Evolutionary conservation across 1,284 basidiomycete species (phyloP), one percentile per base, ranked within the genome.

Genomic region (Sporisorium exsertum): DNA sequence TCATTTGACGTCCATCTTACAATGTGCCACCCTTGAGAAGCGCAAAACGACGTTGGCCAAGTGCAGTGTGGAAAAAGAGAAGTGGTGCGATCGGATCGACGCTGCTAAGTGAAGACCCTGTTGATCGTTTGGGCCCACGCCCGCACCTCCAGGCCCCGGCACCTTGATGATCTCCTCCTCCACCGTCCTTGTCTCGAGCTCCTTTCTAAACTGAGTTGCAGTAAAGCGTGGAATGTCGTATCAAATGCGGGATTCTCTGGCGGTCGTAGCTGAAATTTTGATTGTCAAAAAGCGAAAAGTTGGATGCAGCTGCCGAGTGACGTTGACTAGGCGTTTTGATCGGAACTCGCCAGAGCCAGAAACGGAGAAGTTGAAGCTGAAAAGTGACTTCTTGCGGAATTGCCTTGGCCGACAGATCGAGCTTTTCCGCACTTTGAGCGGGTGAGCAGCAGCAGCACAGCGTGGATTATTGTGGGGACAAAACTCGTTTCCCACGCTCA

Each of bases 241-340:
- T 16, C 43, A 13, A 46, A 46, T 46, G 43, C 43, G 43, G 43
- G 29, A 32, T 32, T 32, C 29, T 32, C 24, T 46, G 43, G 22
- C 22, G 20, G 15, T 46, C 8, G 9, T 13, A 6, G 42, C 16
- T 5, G 10, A 26, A n/a, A n/a, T n/a, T n/a, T 24, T 46, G n/a
- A n/a, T 46, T 22, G 22, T 47, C 45, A n/a, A 47, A 47, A 47
- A 47, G 45, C 37, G 61, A 55, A 64, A 50, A 26, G 7, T 9
- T 43, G 40, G n/a, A 43, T 37, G 33, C 45, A 67, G 58, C 64
- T 67, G 64, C 64, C 58, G 47, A 51, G 58, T 67, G 64, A 67
- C 64, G 64, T 67, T 61, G 49, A 51, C 49, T 27, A 49, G 55
- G 37, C 49, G 50, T 16, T 40, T 40, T 37, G 24, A 20, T 54